phyloP scores from a whole-genome alignment of 1,284 basidiomycete genomes.

The Coniferiporia sulphurascens region DNA sequence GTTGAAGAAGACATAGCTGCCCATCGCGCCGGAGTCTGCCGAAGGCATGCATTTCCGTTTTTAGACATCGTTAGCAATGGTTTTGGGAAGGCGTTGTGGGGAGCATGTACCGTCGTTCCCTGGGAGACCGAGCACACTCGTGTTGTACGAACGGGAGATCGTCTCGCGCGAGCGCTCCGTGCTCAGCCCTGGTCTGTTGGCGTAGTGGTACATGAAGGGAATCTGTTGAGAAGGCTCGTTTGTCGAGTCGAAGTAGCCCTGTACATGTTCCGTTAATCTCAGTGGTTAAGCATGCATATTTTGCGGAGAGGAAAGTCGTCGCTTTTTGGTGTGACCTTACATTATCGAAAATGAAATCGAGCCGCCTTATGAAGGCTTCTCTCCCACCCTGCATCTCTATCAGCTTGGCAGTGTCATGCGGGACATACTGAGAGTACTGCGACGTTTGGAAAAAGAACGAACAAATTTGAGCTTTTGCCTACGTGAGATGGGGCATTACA shows the following conservation, averaged over 20 bases:
- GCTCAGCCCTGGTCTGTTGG: slow-evolving; percentile 49
- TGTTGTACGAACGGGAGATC: slow-evolving; percentile 51
- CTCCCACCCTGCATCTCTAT: slow-evolving; percentile 54
- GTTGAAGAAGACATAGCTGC: slow-evolving; percentile 57
- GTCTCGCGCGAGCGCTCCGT: slow-evolving; percentile 48
- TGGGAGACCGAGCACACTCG: slow-evolving; percentile 47
- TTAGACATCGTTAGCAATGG: slow-evolving; percentile 16
- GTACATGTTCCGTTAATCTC: not conserved
- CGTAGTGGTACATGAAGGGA: slow-evolving; percentile 64
- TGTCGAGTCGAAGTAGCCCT: slow-evolving; percentile 50
- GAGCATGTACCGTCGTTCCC: slow-evolving; percentile 50
- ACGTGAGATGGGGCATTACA: slow-evolving; percentile 20
- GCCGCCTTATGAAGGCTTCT: slow-evolving; percentile 44
- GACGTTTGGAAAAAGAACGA: slow-evolving; percentile 9
- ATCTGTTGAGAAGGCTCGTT: slow-evolving; percentile 61
- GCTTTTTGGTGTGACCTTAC: slow-evolving; percentile 23
- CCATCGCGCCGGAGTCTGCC: slow-evolving; percentile 54
- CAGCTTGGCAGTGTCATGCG: slow-evolving; percentile 57
- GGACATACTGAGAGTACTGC: slow-evolving; percentile 40
- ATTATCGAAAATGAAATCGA: slow-evolving; percentile 52
- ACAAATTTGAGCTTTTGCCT: slow-evolving; percentile 30
- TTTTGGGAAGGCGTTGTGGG: not conserved
- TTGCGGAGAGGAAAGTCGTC: not conserved
- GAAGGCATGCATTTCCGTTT: slow-evolving; percentile 13
- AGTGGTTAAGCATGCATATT: not conserved